Percentiles rank a stretch among this genome's conserved stretches.
These are phyloP conservation scores for Talinum fruticosum DNA, from an alignment of 148 eudicot genomes.

Conservation along the genomic window DNA sequence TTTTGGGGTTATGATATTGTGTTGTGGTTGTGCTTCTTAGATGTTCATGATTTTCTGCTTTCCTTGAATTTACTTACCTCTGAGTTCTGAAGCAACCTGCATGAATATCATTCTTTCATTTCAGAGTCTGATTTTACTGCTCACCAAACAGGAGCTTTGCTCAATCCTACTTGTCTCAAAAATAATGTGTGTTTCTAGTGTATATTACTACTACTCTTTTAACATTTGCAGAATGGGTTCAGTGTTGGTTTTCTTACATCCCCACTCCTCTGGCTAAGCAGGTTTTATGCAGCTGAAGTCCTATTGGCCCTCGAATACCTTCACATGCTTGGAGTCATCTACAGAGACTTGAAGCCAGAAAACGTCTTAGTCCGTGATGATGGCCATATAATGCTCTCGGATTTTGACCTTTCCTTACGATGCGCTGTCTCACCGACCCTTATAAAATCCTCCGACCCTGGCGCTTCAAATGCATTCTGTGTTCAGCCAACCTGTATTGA, in stretches of 20 bases:
- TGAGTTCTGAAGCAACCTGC: background rate
- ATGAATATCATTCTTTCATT: background rate
- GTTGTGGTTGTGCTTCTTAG: background rate
- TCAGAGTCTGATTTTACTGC: too few relatives aligned
- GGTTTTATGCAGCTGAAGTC: conserved; percentile 8
- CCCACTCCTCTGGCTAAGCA: background rate
- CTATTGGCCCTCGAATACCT: conserved; percentile 41
- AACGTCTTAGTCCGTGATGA: conserved; percentile 49
- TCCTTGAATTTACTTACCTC: background rate
- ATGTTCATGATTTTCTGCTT: background rate
- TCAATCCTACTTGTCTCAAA: background rate
- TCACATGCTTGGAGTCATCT: conserved; percentile 49
- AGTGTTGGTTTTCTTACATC: background rate
- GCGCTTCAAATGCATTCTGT: background rate
- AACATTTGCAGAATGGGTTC: background rate
- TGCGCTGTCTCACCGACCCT: conserved; percentile 42
- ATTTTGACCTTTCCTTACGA: conserved; percentile 21
- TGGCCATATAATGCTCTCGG: conserved; percentile 21
- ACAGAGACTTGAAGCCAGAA: conserved; percentile 48
- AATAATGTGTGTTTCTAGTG: background rate
- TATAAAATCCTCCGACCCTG: conserved; percentile 24
- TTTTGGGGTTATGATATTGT: background rate
- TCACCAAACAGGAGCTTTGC: too few relatives aligned
- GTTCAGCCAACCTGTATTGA: background rate
- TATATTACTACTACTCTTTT: background rate